Base-by-base conservation (phyloP, 2,329 filamentous ascomycete species). In the Pseudocercospora eumusae region DNA sequence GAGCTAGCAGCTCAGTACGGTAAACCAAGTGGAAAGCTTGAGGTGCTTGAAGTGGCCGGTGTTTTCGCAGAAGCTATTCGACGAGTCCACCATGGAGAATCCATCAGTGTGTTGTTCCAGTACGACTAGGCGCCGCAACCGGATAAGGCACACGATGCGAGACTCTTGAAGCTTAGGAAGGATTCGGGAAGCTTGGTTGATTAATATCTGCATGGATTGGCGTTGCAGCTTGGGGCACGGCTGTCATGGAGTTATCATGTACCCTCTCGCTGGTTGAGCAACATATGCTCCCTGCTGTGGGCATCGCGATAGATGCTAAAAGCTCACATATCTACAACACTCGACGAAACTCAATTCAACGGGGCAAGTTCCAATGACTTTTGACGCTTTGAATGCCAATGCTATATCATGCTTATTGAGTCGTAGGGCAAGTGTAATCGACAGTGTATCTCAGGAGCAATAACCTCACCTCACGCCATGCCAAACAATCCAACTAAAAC, bases 1-100 rank as follows among this genome's bases (percentile, higher is more conserved):
- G 65, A 66, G 40, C 59, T 69, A 8, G 62, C 65, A 8, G 57
- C 58, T 7, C 59, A 68, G 18, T 59, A 68, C 55, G 62, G 65
- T 28, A 77, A 87, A 56, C 96, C 93, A 74, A 85, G 90, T 42
- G 67, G 63, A 25, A 98, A 98, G 81, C 81, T 99, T 56, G 92
- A 96, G 76, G 90, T 97, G 55, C 80, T 99, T 65, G 93, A 98
- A 73, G 88, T 98, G 64, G 91, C 92, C 58, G 83, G 85, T 69
- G 88, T 97, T 62, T 97, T 98, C 75, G 93, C 91, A 63, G 93
- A 98, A 83, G 87, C 95, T 56, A 97, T 98, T 70, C 90, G 95
- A 66, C 87, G 95, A 66, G 93, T 98, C 62, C 95, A 99, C 78
- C 93, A 98, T 77, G 95, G 95, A 72, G 95, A 99, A 81, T 96